Evolutionary conservation across 768 basidiomycete species (phyloP).

Genomic region (Tylopilus felleus): DNA sequence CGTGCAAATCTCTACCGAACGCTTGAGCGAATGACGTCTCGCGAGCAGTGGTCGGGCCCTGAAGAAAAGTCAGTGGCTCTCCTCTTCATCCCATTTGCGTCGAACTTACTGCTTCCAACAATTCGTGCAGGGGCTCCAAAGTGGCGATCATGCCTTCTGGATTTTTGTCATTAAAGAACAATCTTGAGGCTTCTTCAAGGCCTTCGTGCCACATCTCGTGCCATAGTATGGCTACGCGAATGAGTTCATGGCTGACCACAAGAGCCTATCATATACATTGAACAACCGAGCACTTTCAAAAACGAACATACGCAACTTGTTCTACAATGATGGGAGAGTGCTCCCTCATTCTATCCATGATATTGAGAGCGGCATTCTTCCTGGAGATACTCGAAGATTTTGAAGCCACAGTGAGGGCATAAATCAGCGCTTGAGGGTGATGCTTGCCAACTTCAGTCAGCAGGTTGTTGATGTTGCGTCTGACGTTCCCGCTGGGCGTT

Average conservation of each 20-base stretch:
- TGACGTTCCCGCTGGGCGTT: slow-evolving; percentile 83
- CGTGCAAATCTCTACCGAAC: slow-evolving; percentile 87
- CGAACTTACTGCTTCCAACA: slow-evolving; percentile 75
- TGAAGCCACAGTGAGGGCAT: slow-evolving; percentile 92
- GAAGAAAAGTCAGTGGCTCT: slow-evolving; percentile 5
- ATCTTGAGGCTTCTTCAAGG: slow-evolving; percentile 92
- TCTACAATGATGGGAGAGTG: slow-evolving; percentile 85
- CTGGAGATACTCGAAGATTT: slow-evolving; percentile 87
- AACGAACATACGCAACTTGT: slow-evolving; percentile 52
- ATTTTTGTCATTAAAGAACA: slow-evolving; percentile 97
- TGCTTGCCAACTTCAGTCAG: slow-evolving; percentile 92
- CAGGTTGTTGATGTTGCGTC: slow-evolving; percentile 83
- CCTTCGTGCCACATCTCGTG: slow-evolving; percentile 99
- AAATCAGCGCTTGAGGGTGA: slow-evolving; percentile 96
- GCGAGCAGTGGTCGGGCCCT: slow-evolving; percentile 92
- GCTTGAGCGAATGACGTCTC: slow-evolving; percentile 95
- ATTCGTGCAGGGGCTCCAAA: slow-evolving; percentile 87
- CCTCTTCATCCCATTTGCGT: neutral
- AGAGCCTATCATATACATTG: slow-evolving; percentile 50
- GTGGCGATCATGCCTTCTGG: slow-evolving; percentile 95
- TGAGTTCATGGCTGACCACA: slow-evolving; percentile 89
- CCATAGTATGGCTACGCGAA: slow-evolving; percentile 97
- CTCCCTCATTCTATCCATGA: slow-evolving; percentile 92
- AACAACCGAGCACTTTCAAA: neutral
- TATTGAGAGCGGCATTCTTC: slow-evolving; percentile 74